Conservation (phyloP, 1,284 basidiomycete species). For the Porodaedalea pini region DNA sequence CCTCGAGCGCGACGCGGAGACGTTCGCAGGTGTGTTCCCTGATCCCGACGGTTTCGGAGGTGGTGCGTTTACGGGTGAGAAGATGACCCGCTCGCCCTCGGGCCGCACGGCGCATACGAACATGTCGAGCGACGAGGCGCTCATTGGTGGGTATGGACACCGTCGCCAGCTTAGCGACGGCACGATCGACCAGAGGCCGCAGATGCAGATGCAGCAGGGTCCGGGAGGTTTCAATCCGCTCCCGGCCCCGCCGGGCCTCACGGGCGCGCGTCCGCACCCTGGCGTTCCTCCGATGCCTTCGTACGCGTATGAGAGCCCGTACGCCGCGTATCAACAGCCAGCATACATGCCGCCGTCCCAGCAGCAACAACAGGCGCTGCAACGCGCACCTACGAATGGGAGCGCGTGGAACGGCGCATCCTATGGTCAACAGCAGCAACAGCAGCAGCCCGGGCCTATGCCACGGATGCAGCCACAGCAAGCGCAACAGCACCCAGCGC, state of each 20-base stretch:
- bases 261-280: not conserved
- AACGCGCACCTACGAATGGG: not conserved
- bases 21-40: slow-evolving; percentile 7
- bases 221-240: not conserved
- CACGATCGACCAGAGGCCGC: not conserved
- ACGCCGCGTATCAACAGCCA: slow-evolving; percentile 8
- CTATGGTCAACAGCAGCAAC: not conserved
- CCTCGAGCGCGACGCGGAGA: slow-evolving; percentile 33
- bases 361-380: not conserved
- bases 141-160: slow-evolving; percentile 8
- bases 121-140: slow-evolving; percentile 8
- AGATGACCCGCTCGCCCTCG: slow-evolving; percentile 8
- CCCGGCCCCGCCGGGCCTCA: not conserved
- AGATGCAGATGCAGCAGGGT: slow-evolving; percentile 7
- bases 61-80: slow-evolving; percentile 6
- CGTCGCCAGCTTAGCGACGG: slow-evolving; percentile 6
- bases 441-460: not conserved
- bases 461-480: not conserved
- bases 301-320: slow-evolving; percentile 4
- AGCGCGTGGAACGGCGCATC: not conserved
- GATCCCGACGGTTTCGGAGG: not conserved
- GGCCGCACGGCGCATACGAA: slow-evolving; percentile 13
- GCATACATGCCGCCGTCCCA: not conserved
- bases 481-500: not conserved
- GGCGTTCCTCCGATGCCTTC: not conserved